A percentile compares a stretch with the other conserved stretches of the same genome.
These are phyloP conservation scores for Pythium graminicola DNA, from an alignment of 352 stramenopile species.

Conservation along the genomic window DNA sequence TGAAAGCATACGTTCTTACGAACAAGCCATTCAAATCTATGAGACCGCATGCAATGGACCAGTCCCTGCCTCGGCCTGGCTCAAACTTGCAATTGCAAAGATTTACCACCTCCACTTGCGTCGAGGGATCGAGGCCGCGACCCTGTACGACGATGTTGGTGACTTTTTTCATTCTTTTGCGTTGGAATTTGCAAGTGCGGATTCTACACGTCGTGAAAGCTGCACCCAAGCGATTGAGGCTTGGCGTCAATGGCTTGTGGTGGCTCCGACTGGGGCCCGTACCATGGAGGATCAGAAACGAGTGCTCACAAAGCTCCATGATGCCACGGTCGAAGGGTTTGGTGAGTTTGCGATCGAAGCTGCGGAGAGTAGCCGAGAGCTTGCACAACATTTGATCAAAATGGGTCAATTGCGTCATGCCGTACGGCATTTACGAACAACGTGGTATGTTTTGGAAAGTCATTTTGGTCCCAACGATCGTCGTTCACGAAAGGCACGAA, in stretches of 20 bases:
- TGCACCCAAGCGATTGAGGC: conserved; percentile 52
- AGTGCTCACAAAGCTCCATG: conserved; percentile 40
- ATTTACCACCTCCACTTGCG: conserved; percentile 32
- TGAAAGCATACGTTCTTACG: conserved; percentile 41
- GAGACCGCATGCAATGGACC: conserved; percentile 46
- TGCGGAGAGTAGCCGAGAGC: conserved; percentile 33
- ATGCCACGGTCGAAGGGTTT: conserved; percentile 39
- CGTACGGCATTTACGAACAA: conserved; percentile 28
- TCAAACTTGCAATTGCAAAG: conserved; percentile 57
- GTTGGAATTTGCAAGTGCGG: conserved; percentile 39
- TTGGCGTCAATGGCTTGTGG: conserved; percentile 41
- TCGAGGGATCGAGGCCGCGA: conserved; percentile 9
- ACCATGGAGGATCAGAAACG: conserved; percentile 32
- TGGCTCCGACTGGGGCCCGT: conserved; percentile 8
- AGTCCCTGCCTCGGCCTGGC: conserved; percentile 47
- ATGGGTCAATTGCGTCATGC: conserved; percentile 38
- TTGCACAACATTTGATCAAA: conserved; percentile 34
- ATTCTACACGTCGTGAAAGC: conserved; percentile 51
- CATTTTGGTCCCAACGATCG: conserved; percentile 51
- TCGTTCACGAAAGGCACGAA: conserved; percentile 33
- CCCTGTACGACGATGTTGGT: conserved; percentile 32
- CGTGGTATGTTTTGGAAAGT: conserved; percentile 47
- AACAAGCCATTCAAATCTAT: conserved; percentile 44
- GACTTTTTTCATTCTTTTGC: conserved; percentile 61
- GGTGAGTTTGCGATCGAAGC: conserved; percentile 61